Evolutionary conservation across 805 yeast species (phyloP), one percentile per base, ranked within the genome.

Genomic region (Zygosaccharomyces bailii): DNA sequence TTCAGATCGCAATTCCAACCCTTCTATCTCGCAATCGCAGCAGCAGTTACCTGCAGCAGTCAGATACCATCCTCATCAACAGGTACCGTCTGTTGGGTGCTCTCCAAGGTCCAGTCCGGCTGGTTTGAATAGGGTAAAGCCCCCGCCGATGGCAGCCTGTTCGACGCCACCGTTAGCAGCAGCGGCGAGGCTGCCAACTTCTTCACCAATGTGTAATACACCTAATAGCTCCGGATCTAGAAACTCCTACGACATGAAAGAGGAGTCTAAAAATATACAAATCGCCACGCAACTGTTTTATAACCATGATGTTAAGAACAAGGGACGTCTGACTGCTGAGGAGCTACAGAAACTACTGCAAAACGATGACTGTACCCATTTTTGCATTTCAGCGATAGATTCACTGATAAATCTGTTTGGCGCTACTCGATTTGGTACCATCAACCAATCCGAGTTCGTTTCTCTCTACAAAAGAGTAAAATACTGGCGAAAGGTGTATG

Each of bases 401-500:
- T 54, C 69, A 1, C 50, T 65, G 34, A 60, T 65, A 34, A 61
- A 63, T 43, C 34, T 64, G 13, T 65, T 65, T 42, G 69, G 69
- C 13, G 67, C 63, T 8, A 50, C 67, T 2, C 46, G 68, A 35
- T 62, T 61, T 45, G 68, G 68, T 13, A 61, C 67, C 0, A 52
- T 65, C 5, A 64, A 61, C 43, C 55, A 55, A 36, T 49, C 48
- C 7, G 69, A 65, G 41, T 65, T 65, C 38, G 48, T 60, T 9
- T 60, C 67, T 5, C 51, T 65, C 30, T 65, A 64, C 42, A 62
- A 59, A 37, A 50, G 63, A 34, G 60, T 65, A 11, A 65, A 63
- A 39, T 50, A 53, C 14, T 65, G 69, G 69, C 53, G 69, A 42
- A 60, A 61, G 37, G 51, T 63, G 2, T 65, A 64, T 57, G 67